Evolutionary conservation across 108 stramenopile genomes (phyloP).

Genomic region (Cyclotella kingstonii): DNA sequence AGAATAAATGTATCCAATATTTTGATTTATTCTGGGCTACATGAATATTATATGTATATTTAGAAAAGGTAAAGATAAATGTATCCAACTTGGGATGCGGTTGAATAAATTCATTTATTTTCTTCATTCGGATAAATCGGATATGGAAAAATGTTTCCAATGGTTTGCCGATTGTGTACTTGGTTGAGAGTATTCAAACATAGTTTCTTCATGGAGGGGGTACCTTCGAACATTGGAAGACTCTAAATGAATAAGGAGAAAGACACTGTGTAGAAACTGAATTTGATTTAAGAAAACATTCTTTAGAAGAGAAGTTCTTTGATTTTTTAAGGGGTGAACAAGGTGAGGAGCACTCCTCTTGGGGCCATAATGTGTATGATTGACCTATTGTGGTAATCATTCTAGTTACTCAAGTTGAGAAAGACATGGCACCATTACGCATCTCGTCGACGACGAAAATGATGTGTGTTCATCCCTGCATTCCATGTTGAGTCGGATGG

Average conservation of each 20-base stretch:
- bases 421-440: slow-evolving; percentile 18
- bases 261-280: slow-evolving; percentile 30
- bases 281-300: slow-evolving; percentile 35
- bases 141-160: too few relatives aligned
- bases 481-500: slow-evolving; percentile 31
- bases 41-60: too few relatives aligned
- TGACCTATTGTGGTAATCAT: slow-evolving; percentile 67
- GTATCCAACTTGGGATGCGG: too few relatives aligned
- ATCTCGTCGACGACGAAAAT: slow-evolving; percentile 21
- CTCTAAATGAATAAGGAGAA: slow-evolving; percentile 23
- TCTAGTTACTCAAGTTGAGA: slow-evolving; percentile 44
- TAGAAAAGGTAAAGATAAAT: too few relatives aligned
- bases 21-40: too few relatives aligned
- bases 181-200: slow-evolving; percentile 33
- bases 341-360: not conserved
- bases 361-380: slow-evolving; percentile 42
- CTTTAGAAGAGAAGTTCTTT: slow-evolving; percentile 31
- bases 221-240: slow-evolving; percentile 30
- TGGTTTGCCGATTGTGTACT: slow-evolving; percentile 39
- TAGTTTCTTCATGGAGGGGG: slow-evolving; percentile 61
- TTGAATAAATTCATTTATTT: too few relatives aligned
- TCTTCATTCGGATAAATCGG: too few relatives aligned
- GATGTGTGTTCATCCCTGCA: slow-evolving; percentile 20
- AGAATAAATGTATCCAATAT: too few relatives aligned
- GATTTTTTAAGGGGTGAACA: slow-evolving; percentile 40